A percentile compares a stretch with the other conserved stretches of the same genome.
Evolutionary conservation across 2,329 filamentous ascomycete species (phyloP).

Genomic region (Aspergillus luchuensis): DNA sequence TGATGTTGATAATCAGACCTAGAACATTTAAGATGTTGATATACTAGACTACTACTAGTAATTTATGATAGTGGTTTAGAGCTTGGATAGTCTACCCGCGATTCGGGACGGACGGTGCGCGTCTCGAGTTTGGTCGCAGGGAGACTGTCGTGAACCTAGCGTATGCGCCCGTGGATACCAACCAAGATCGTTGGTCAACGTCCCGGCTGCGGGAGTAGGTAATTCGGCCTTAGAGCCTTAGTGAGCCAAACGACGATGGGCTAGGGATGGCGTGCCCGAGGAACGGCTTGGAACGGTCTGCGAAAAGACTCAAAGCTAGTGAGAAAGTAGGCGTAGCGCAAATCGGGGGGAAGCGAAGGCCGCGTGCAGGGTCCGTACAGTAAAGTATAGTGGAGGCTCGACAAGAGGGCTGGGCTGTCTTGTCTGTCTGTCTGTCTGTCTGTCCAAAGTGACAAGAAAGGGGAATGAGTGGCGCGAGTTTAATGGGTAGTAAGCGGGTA

Average conservation of each 20-base stretch:
- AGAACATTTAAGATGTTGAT: constrained; percentile 16
- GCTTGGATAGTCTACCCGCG: constrained; percentile 40
- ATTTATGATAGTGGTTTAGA: constrained; percentile 22
- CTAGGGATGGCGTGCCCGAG: constrained; percentile 38
- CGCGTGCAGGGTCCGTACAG: constrained; percentile 29
- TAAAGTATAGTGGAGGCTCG: constrained; percentile 15
- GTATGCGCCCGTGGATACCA: constrained; percentile 34
- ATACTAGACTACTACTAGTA: background rate
- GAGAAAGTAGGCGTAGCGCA: constrained; percentile 38
- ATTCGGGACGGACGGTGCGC: constrained; percentile 32
- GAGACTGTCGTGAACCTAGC: constrained; percentile 37
- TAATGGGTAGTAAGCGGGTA: background rate
- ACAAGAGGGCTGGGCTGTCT: background rate
- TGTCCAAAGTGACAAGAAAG: background rate
- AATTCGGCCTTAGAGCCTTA: constrained; percentile 20
- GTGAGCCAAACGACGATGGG: constrained; percentile 22
- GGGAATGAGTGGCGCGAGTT: constrained; percentile 10
- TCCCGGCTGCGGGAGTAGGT: constrained; percentile 22
- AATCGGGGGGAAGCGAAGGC: constrained; percentile 35
- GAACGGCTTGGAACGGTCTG: constrained; percentile 33
- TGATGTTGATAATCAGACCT: constrained; percentile 25
- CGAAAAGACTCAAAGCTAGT: constrained; percentile 31
- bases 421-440: background rate
- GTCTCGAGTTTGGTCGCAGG: constrained; percentile 24
- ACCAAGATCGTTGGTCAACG: constrained; percentile 34